Evolutionary conservation across 2,329 filamentous ascomycete genomes (phyloP), one percentile per base, ranked within the genome.

Genomic region (Penicillium sp.): DNA sequence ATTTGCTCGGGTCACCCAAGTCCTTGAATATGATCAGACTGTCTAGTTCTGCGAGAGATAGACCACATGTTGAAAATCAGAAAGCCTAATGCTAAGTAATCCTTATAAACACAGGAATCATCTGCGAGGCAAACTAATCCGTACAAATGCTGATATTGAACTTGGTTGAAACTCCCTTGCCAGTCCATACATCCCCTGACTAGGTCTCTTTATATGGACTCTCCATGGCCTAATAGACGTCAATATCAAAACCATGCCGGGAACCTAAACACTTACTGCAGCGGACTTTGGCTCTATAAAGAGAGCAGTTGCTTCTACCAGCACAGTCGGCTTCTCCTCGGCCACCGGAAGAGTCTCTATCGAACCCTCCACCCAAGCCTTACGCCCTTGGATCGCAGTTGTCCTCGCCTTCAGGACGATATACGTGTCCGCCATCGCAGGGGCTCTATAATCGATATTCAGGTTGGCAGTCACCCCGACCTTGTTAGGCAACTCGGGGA

Each of bases 351-450:
- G 14, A 39, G 86, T 83, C 75, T 94, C 88, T 54, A 97, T 82
- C 54, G 79, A 78, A 1, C 87, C 91, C 68, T 86, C 83, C 1
- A 95, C 87, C 87, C 88, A 95, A 8, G 88, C 90, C 72, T 97
- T 97, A 47, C 91, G 76, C 1, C 90, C 90, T 60, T 96, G 88
- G 1, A 90, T 84, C 69, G 84, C 89, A 6, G 78, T 82, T 15
- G 88, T 94, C 59, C 80, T 78, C 2, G 87, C 89, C 48, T 77
- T 77, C 47, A 97, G 69, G 31, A 94, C 86, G 15, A 93, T 71
- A 59, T 84, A 91, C 47, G 78, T 78, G 16, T 80, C 78, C 3
- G 88, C 87, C 53, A 77, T 79, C 31, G 84, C 83, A 3, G 90
- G 91, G 45, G 79, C 80, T 56, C 83, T 81, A 68, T 96, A 97